Conservation (phyloP, 352 stramenopile species). For the Globisporangium ultimum region DNA sequence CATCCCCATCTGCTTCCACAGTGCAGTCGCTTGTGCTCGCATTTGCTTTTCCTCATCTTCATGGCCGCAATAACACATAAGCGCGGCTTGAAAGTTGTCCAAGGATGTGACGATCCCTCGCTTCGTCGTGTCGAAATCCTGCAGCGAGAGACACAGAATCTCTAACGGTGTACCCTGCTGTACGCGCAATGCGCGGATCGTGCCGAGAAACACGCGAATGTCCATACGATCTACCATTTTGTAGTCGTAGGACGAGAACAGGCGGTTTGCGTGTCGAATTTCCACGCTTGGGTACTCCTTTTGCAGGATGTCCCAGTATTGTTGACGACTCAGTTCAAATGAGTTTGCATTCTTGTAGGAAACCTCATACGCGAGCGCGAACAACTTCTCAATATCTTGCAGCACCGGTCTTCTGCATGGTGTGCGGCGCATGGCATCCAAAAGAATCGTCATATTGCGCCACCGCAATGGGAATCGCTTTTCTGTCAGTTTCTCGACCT, state of each 20-base stretch:
- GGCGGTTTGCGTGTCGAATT: slow-evolving; percentile 38
- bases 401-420: slow-evolving; percentile 52
- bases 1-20: slow-evolving; percentile 21
- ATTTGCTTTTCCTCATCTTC: slow-evolving; percentile 41
- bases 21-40: slow-evolving; percentile 7
- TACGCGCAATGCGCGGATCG: slow-evolving; percentile 46
- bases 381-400: slow-evolving; percentile 67
- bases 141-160: slow-evolving; percentile 34
- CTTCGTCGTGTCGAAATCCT: slow-evolving; percentile 46
- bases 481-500: slow-evolving; percentile 28
- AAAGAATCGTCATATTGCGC: slow-evolving; percentile 34
- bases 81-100: slow-evolving; percentile 19
- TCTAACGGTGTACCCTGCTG: slow-evolving; percentile 55
- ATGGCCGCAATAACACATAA: slow-evolving; percentile 40
- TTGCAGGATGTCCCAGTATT: slow-evolving; percentile 45
- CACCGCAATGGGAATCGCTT: slow-evolving; percentile 47
- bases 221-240: slow-evolving; percentile 43
- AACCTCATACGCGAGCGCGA: slow-evolving; percentile 47
- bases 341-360: slow-evolving; percentile 32
- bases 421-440: slow-evolving; percentile 57
- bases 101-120: slow-evolving; percentile 16
- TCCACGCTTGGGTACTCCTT: slow-evolving; percentile 48
- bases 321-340: slow-evolving; percentile 32
- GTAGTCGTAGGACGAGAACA: slow-evolving; percentile 65
- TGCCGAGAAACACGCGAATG: slow-evolving; percentile 49